Evolutionary conservation across 2,329 filamentous ascomycete genomes (phyloP).

Genomic region (Cladorrhinum sp.): DNA sequence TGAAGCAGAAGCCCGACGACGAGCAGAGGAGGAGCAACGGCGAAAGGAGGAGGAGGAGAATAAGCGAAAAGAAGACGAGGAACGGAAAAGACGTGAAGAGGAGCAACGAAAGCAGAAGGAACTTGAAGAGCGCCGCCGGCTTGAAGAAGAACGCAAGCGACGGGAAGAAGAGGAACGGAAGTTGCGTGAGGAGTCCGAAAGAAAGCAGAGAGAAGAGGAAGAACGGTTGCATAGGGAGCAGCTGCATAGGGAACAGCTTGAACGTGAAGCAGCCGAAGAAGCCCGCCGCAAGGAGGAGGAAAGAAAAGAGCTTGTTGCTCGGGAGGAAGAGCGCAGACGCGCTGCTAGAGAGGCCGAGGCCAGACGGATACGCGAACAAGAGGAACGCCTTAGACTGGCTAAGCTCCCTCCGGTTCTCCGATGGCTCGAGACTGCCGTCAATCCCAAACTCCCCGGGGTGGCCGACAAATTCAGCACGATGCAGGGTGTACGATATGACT

Average conservation of each 20-base stretch:
- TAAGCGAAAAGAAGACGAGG: slow-evolving; percentile 31
- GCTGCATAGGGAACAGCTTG: slow-evolving; percentile 30
- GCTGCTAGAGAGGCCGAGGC: slow-evolving; percentile 50
- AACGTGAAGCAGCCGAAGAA: slow-evolving; percentile 36
- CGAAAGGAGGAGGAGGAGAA: slow-evolving; percentile 27
- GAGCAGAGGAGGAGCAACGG: slow-evolving; percentile 29
- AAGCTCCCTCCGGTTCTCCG: slow-evolving; percentile 59
- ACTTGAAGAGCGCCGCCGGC: slow-evolving; percentile 29
- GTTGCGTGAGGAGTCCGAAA: slow-evolving; percentile 39
- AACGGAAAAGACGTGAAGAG: slow-evolving; percentile 30
- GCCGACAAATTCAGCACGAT: slow-evolving; percentile 55
- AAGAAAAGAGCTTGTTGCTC: slow-evolving; percentile 50
- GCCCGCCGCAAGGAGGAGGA: slow-evolving; percentile 44
- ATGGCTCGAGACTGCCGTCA: slow-evolving; percentile 54
- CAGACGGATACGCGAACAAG: slow-evolving; percentile 50
- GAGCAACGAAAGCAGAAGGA: slow-evolving; percentile 30
- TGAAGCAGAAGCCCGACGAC: slow-evolving; percentile 25
- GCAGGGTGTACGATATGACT: slow-evolving; percentile 62
- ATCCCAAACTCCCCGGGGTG: slow-evolving; percentile 49
- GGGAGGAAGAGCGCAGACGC: slow-evolving; percentile 45
- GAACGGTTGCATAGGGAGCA: slow-evolving; percentile 30
- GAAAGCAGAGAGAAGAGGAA: slow-evolving; percentile 28
- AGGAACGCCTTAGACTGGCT: slow-evolving; percentile 52
- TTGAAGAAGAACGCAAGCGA: slow-evolving; percentile 30
- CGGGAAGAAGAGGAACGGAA: slow-evolving; percentile 33